Evolutionary conservation across 768 basidiomycete species (phyloP), one percentile per base, ranked within the genome.

Genomic region (Gyrodon lividus): DNA sequence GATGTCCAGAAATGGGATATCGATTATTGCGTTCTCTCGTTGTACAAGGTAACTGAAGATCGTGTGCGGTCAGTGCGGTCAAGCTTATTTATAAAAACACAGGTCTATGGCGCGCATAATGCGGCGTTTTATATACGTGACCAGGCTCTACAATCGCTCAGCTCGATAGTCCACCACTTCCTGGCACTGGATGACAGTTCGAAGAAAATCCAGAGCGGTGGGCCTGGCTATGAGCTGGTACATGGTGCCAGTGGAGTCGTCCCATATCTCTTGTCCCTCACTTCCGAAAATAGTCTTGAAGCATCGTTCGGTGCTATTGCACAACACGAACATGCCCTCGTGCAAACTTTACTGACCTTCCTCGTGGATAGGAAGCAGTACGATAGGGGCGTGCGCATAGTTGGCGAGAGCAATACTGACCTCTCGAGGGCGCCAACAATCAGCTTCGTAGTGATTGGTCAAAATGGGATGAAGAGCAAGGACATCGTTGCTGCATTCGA

Each of bases 1-100:
- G 83, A 91, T 57, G 88, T 89, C 14, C 78, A 75, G 51, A 81
- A 77, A 43, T 91, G 88, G 89, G 87, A 89, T 47, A 74, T 89
- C 31, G 87, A 92, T 56, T 89, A 81, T 61, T 79, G 77, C 43
- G 80, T 81, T 45, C 83, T 89, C 64, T 81, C 87, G 0, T 77
- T 83, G 59, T 91, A 90, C 74, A 92, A 90, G 80, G 89, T 85
- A 42, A 65, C 37, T 45, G 6, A n/a, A 30, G 12, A 19, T 16
- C 16, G 9, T 39, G 12, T 22, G 20, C 0, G 13, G n/a, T 4
- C 7, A 31, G 23, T 4, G 13, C 13, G 20, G 20, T 40, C 30
- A 5, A 16, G n/a, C 43, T 19, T 24, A 41, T 47, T 2, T 19
- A 14, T 16, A n/a, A n/a, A n/a, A n/a, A 14, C 22, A 4, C 52